Base-by-base conservation (phyloP, 2,329 filamentous ascomycete species). In the Penicillium sp. region DNA sequence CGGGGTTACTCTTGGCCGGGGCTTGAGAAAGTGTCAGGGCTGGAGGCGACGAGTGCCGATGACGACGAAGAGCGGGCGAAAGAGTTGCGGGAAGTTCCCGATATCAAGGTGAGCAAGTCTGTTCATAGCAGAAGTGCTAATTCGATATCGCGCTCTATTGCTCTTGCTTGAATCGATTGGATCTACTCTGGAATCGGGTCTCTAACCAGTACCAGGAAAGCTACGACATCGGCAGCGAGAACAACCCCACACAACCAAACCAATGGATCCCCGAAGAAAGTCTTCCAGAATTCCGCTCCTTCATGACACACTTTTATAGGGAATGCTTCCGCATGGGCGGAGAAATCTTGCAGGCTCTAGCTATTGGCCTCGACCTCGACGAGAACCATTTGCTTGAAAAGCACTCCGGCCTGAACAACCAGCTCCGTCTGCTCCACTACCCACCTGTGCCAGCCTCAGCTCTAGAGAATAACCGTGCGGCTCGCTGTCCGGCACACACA, bases 381-480 rank as follows among this genome's bases (percentile, higher is more conserved):
- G 76, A 80, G 50, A 71, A 73, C 16, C 74, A 78, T 59, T 69
- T 83, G n/a, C 61, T 79, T 3, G 68, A 70, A 21, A 77, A 81
- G 45, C 85, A 88, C 69, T 79, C 78, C 33, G 80, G 81, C 0
- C 76, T 81, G 55, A 81, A 85, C 62, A 85, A 86, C 60, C 85
- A 87, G 59, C 74, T 88, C 10, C 80, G 86, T 1, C 69, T 89
- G 26, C 72, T 88, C 16, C 85, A 88, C 67, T 88, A 85, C 58
- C 81, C 83, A 0, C 72, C 79, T 2, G 73, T 83, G 4, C 73
- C 78, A 26, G 77, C 76, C 5, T 72, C 73, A 31, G 75, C 74
- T 35, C 67, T 84, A 21, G 73, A 76, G 29, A 77, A 73, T 43
- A 74, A 77, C 13, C 64, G 72, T 16, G 74, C 79, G 37, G 77